Evolutionary conservation across 2,329 filamentous ascomycete genomes (phyloP).

Genomic region (Penicillium sp.): DNA sequence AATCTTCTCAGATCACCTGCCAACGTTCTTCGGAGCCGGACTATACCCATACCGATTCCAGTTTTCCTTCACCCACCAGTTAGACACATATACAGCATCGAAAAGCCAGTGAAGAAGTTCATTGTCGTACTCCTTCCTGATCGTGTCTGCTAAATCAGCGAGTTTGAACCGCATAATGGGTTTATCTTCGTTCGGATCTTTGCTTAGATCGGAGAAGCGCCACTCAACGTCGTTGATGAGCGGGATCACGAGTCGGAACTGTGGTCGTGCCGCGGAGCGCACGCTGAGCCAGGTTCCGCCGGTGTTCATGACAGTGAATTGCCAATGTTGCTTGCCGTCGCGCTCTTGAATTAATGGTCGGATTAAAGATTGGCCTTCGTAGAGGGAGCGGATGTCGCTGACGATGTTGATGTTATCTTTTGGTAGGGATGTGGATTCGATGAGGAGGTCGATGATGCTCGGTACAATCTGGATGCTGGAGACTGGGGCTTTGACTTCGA

Average conservation of each 20-base stretch:
- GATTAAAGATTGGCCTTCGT: conserved; percentile 36
- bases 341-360: conserved; percentile 23
- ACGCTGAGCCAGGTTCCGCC: conserved; percentile 32
- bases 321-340: conserved; percentile 28
- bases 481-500: conserved; percentile 29
- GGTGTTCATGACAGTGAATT: conserved; percentile 37
- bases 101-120: conserved; percentile 24
- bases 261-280: conserved; percentile 29
- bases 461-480: conserved; percentile 33
- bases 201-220: conserved; percentile 31
- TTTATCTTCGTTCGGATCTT: conserved; percentile 26
- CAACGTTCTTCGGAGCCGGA: background rate
- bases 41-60: conserved; percentile 22
- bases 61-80: conserved; percentile 34
- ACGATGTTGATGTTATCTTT: conserved; percentile 19
- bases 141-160: conserved; percentile 19
- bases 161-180: conserved; percentile 26
- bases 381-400: conserved; percentile 28
- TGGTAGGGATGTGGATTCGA: conserved; percentile 32
- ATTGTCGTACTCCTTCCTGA: conserved; percentile 20
- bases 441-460: conserved; percentile 32
- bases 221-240: conserved; percentile 33
- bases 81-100: conserved; percentile 28
- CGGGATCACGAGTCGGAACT: conserved; percentile 33
- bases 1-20: background rate